Base-by-base conservation (phyloP, 257 asterid genomes). In the Galeopsis tetrahit region DNA sequence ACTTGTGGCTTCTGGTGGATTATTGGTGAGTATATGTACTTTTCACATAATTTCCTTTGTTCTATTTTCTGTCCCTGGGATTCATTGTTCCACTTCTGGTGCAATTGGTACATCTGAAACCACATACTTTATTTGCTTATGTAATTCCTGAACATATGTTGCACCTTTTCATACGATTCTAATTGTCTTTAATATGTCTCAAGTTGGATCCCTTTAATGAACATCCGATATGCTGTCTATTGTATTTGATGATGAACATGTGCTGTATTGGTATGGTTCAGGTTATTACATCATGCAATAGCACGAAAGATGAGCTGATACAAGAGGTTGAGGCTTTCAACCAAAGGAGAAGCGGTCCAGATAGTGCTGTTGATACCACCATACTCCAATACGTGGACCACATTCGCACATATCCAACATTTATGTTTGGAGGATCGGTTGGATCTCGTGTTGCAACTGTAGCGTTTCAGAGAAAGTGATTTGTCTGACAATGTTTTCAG, bases 391-490 rank as follows among this genome's bases (percentile, higher is more conserved):
- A 91, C 66, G 40, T 91, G 7, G 96, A 91, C 79, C 96, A 93
- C 71, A 77, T 91, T 55, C 97, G 96, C 69, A 73, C 97, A 2
- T 94, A 89, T 71, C 99, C 97, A 17, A 94, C 96, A 7, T 91
- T 91, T 56, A 84, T 84, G 83, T 91, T 94, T 68, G 97, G 97
- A 69, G 99, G 99, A 64, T 83, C 96, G 3, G 92, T 85, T 61
- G 99, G 99, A 21, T 86, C 99, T 1, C 95, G 99, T 8, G 99
- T 94, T 59, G 99, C 99, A 44, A 91, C 99, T 0, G 97, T 88
- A 66, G 99, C 96, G 13, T 94, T 91, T 83, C 90, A 84, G 44
- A 90, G 95, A 81, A 91, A 74, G 85, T 89, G 83, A 87, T 65
- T 77, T 39, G 15, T 36, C 31, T 3, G 43, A 51, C 10, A 4